Conservation (phyloP, 352 stramenopile genomes). For the Phytophthora macrochlamydospora region DNA sequence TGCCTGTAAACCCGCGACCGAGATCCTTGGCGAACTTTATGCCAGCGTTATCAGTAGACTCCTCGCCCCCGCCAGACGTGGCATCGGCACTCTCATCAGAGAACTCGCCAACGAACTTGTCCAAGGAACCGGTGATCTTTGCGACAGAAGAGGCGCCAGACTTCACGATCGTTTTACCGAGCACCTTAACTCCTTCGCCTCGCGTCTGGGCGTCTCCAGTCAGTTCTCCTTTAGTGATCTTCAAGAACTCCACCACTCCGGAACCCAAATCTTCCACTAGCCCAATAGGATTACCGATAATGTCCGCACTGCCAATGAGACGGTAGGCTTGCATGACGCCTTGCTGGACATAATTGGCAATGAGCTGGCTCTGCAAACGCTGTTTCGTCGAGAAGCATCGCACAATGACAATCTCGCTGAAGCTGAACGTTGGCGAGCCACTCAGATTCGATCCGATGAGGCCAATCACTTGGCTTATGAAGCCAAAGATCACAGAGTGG, state of each 20-base stretch:
- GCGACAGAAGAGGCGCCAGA: constrained; percentile 74
- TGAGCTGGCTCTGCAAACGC: constrained; percentile 74
- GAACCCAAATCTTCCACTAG: constrained; percentile 86
- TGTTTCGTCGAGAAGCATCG: constrained; percentile 87
- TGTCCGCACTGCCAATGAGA: constrained; percentile 82
- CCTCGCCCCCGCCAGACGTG: constrained; percentile 17
- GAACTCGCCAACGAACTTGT: constrained; percentile 87
- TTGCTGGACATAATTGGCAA: constrained; percentile 86
- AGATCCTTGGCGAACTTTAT: constrained; percentile 89
- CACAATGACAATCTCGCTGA: constrained; percentile 85
- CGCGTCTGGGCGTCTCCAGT: constrained; percentile 82
- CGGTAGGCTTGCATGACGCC: constrained; percentile 86
- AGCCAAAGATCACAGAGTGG: constrained; percentile 80
- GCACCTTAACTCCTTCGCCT: constrained; percentile 85
- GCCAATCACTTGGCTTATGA: constrained; percentile 81
- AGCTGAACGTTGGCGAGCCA: constrained; percentile 82
- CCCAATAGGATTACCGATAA: constrained; percentile 88
- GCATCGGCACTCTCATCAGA: constrained; percentile 50
- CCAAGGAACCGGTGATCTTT: constrained; percentile 87
- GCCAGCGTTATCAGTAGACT: constrained; percentile 57
- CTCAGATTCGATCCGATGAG: constrained; percentile 87
- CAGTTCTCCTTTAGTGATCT: constrained; percentile 89
- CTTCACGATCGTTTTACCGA: constrained; percentile 86
- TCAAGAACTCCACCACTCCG: constrained; percentile 87
- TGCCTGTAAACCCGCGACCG: constrained; percentile 82